Evolutionary conservation across 768 basidiomycete genomes (phyloP).

Genomic region (Russula earlei): DNA sequence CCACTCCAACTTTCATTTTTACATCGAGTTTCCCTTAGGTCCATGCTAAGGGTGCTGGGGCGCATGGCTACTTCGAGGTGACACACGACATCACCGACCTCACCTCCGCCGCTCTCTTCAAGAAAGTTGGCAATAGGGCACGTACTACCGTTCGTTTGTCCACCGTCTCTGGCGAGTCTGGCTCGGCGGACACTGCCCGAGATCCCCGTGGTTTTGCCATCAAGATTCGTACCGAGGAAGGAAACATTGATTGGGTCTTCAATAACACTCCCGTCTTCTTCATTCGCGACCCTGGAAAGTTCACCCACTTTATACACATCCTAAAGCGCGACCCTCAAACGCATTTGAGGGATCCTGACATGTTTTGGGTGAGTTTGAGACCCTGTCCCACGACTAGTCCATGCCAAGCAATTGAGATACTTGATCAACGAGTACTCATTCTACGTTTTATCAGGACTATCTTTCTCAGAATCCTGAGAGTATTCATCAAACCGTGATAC

Average conservation of each 20-base stretch:
- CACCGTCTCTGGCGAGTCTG: constrained; percentile 83
- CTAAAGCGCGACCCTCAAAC: constrained; percentile 89
- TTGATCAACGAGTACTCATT: neutral
- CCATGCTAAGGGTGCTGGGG: constrained; percentile 88
- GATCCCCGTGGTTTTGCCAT: constrained; percentile 91
- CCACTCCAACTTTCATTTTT: neutral
- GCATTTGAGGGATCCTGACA: constrained; percentile 79
- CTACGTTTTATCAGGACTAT: constrained; percentile 54
- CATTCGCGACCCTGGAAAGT: constrained; percentile 79
- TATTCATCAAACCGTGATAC: constrained; percentile 81
- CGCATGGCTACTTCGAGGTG: constrained; percentile 88
- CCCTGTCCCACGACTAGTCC: neutral
- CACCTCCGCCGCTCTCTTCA: constrained; percentile 62
- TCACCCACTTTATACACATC: constrained; percentile 92
- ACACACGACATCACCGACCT: constrained; percentile 81
- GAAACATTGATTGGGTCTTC: constrained; percentile 91
- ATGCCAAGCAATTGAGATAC: neutral
- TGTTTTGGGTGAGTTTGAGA: constrained; percentile 56
- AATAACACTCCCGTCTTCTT: constrained; percentile 92
- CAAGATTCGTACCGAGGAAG: constrained; percentile 84
- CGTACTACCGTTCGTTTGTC: constrained; percentile 81
- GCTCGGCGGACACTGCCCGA: constrained; percentile 85
- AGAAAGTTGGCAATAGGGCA: constrained; percentile 55
- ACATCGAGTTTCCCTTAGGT: constrained; percentile 40
- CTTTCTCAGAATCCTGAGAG: constrained; percentile 83